phyloP scores from a whole-genome alignment of 305 asterid species.

The Fraxinus ornus region DNA sequence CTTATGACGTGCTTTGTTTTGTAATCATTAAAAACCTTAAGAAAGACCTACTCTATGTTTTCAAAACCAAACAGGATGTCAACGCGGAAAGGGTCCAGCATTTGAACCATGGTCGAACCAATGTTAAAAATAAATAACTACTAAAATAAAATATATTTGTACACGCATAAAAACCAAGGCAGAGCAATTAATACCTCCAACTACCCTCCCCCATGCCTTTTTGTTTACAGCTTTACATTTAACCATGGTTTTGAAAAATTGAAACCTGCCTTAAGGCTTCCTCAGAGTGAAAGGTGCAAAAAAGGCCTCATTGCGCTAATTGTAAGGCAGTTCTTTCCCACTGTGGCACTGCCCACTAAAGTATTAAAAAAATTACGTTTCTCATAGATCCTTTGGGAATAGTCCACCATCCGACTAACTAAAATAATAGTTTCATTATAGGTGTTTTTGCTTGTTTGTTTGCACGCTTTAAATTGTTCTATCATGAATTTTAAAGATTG shows the following conservation, averaged over 20 bases:
- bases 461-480: not conserved
- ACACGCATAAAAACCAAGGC: not conserved
- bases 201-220: not conserved
- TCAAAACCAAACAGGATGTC: not conserved
- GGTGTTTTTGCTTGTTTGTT: not conserved
- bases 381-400: not conserved
- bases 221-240: not conserved
- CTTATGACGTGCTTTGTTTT: not conserved
- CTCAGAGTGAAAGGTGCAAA: not conserved
- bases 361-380: not conserved
- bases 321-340: too few relatives aligned
- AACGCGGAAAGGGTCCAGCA: not conserved
- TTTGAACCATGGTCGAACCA: not conserved
- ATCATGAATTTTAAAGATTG: not conserved
- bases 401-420: not conserved
- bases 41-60: not conserved
- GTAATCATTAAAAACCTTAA: not conserved
- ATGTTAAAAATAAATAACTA: not conserved
- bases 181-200: not conserved
- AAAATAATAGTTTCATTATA: not conserved
- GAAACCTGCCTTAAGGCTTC: not conserved
- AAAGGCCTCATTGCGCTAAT: not conserved
- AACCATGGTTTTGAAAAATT: not conserved
- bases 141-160: not conserved
- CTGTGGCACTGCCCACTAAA: not conserved